These are phyloP conservation scores for Metroxylon sagu DNA, from an alignment of 176 grass and related monocot species.

Conservation along the genomic window DNA sequence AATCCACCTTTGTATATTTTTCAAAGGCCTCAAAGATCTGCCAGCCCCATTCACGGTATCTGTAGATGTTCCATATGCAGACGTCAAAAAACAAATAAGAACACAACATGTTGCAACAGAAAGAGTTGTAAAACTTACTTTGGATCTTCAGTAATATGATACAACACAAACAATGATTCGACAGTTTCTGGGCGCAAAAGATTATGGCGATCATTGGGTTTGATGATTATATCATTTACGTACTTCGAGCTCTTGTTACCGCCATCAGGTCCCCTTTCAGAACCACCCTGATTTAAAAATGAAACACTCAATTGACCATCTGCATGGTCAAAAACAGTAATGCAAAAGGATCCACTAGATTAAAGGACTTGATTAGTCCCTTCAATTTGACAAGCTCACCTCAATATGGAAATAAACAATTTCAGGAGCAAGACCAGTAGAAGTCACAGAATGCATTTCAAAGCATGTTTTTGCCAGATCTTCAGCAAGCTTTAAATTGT, in stretches of 20 bases:
- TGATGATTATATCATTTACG: constrained; percentile 77
- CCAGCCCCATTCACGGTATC: constrained; percentile 98
- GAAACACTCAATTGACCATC: background rate
- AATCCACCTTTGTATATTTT: constrained; percentile 84
- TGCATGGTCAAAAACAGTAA: background rate
- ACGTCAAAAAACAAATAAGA: background rate
- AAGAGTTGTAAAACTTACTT: constrained; percentile 40
- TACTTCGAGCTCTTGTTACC: constrained; percentile 86
- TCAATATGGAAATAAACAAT: constrained; percentile 90
- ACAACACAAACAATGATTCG: constrained; percentile 85
- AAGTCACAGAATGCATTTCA: constrained; percentile 91
- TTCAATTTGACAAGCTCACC: constrained; percentile 23
- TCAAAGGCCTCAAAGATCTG: constrained; percentile 94
- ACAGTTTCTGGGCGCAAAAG: constrained; percentile 92
- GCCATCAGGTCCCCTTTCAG: constrained; percentile 59
- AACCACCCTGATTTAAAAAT: constrained; percentile 47
- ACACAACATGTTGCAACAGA: background rate
- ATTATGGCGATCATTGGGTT: constrained; percentile 79
- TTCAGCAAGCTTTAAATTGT: constrained; percentile 96
- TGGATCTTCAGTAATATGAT: constrained; percentile 78
- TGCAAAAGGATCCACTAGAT: background rate
- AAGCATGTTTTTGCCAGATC: constrained; percentile 93
- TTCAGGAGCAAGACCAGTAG: constrained; percentile 92
- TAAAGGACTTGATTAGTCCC: too few relatives aligned
- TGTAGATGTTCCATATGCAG: constrained; percentile 14